Evolutionary conservation across 805 yeast species (phyloP).

Genomic region (Starmera quercuum): DNA sequence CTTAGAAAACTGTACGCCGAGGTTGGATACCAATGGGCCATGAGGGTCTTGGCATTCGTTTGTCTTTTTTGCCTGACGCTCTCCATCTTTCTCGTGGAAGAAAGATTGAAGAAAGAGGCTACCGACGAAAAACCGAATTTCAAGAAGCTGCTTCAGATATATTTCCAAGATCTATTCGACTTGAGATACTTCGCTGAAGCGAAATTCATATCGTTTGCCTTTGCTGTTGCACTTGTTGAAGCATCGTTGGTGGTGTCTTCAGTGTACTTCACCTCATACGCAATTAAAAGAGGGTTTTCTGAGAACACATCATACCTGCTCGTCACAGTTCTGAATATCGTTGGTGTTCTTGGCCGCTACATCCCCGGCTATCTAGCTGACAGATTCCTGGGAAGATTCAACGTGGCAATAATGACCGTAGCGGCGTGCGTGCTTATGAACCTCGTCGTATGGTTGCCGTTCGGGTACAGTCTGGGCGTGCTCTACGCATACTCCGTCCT

Average conservation of each 20-base stretch:
- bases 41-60: conserved; percentile 43
- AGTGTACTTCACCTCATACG: conserved; percentile 47
- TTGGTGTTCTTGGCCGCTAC: conserved; percentile 39
- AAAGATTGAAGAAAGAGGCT: conserved; percentile 31
- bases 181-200: conserved; percentile 34
- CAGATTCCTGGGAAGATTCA: conserved; percentile 40
- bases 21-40: conserved; percentile 55
- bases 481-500: conserved; percentile 37
- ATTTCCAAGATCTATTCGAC: conserved; percentile 21
- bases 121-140: conserved; percentile 17
- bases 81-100: conserved; percentile 31
- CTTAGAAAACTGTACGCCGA: conserved; percentile 39
- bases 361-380: conserved; percentile 40
- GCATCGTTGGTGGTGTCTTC: conserved; percentile 36
- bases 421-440: conserved; percentile 25
- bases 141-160: conserved; percentile 16
- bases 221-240: conserved; percentile 38
- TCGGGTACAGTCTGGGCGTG: conserved; percentile 26
- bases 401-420: conserved; percentile 35
- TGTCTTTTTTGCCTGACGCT: conserved; percentile 30
- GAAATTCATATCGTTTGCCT: conserved; percentile 33
- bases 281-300: conserved; percentile 38
- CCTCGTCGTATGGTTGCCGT: conserved; percentile 35
- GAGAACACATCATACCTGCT: conserved; percentile 36
- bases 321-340: conserved; percentile 37